Evolutionary conservation across 148 eudicot genomes (phyloP).

Genomic region (Cornus suecica): DNA sequence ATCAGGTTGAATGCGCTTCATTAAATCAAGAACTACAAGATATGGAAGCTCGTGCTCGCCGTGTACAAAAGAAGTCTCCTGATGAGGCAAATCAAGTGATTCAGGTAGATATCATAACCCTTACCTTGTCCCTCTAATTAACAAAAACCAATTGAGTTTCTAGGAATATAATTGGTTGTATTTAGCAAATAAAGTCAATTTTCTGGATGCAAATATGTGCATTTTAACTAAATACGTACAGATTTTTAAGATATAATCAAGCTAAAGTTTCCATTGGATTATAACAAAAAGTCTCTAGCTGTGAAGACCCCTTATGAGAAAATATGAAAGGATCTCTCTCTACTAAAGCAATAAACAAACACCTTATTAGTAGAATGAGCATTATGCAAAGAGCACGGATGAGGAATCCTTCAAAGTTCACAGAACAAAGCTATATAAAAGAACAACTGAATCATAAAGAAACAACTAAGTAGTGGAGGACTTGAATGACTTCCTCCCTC

Average conservation of each 20-base stretch:
- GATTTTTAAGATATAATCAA: too few relatives aligned
- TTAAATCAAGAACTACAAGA: constrained; percentile 97
- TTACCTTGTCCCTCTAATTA: neutral
- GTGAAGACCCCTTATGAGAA: too few relatives aligned
- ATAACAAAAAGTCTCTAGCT: too few relatives aligned
- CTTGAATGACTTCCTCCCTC: neutral
- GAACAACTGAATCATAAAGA: neutral
- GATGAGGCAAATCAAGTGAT: constrained; percentile 91
- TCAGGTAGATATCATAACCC: constrained; percentile 47
- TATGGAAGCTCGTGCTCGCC: constrained; percentile 89
- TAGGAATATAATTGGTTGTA: neutral
- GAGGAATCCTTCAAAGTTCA: neutral
- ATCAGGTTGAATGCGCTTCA: constrained; percentile 88
- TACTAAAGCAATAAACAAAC: too few relatives aligned
- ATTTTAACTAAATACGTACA: too few relatives aligned
- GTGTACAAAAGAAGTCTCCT: constrained; percentile 91
- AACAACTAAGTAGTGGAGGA: too few relatives aligned
- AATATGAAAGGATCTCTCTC: too few relatives aligned
- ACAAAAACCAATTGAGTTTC: neutral
- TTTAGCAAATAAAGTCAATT: too few relatives aligned
- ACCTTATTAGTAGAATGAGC: neutral
- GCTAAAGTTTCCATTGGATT: too few relatives aligned
- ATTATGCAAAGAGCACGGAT: neutral
- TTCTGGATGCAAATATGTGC: too few relatives aligned
- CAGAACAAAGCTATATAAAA: neutral